These are phyloP conservation scores for Metschnikowia koreensis DNA, from an alignment of 805 yeast species.

Conservation along the genomic window DNA sequence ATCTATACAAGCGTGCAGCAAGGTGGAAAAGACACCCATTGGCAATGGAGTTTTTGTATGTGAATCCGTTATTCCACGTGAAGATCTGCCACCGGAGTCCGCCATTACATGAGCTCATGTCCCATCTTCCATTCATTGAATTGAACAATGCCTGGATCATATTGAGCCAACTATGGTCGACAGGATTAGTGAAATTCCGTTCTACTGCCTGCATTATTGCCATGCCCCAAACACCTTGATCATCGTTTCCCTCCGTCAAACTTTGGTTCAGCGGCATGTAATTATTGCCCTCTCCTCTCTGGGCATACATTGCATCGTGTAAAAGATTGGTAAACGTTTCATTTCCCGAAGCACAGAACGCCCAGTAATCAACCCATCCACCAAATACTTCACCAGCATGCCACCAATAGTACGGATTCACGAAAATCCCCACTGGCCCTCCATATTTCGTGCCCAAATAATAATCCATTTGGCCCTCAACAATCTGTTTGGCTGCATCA, in stretches of 20 bases:
- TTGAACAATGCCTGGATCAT: slow-evolving; percentile 44
- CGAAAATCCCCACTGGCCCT: slow-evolving; percentile 48
- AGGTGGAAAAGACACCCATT: slow-evolving; percentile 46
- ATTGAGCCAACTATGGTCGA: slow-evolving; percentile 38
- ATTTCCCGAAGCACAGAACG: slow-evolving; percentile 38
- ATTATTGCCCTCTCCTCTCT: slow-evolving; percentile 39
- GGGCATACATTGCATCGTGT: slow-evolving; percentile 41
- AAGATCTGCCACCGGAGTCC: slow-evolving; percentile 50
- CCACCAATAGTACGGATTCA: slow-evolving; percentile 52
- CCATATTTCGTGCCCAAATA: slow-evolving; percentile 42
- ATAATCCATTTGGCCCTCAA: slow-evolving; percentile 44
- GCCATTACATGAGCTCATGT: slow-evolving; percentile 34
- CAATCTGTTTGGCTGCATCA: slow-evolving; percentile 35
- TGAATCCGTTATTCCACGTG: slow-evolving; percentile 48
- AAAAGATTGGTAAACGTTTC: slow-evolving; percentile 28
- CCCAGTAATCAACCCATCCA: slow-evolving; percentile 41
- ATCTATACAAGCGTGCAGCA: slow-evolving; percentile 45
- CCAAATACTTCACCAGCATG: slow-evolving; percentile 53
- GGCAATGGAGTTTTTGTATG: slow-evolving; percentile 44
- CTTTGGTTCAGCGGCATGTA: slow-evolving; percentile 48
- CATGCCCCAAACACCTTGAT: slow-evolving; percentile 52
- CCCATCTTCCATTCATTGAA: slow-evolving; percentile 48
- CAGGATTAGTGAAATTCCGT: slow-evolving; percentile 35
- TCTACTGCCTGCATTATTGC: slow-evolving; percentile 48
- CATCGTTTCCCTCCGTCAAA: slow-evolving; percentile 50